Conservation (phyloP, 2,329 filamentous ascomycete genomes). For the Aspergillus ibericus region DNA sequence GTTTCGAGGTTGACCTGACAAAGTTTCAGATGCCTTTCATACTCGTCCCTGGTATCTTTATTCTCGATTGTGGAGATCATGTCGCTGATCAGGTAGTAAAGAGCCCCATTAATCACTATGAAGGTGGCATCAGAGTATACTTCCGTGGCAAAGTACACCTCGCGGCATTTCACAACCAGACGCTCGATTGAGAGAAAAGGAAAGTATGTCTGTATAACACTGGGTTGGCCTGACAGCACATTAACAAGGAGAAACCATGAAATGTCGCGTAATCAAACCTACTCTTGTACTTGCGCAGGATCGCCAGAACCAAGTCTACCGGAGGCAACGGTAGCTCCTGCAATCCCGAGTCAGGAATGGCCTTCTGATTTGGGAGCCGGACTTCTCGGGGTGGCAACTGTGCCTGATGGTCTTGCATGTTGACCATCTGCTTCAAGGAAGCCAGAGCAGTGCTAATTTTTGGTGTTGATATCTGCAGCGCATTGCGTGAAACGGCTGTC, state of each 20-base stretch:
- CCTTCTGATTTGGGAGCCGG: slow-evolving; percentile 29
- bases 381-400: slow-evolving; percentile 24
- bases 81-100: slow-evolving; percentile 42
- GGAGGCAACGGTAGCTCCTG: slow-evolving; percentile 40
- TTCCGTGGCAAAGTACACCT: slow-evolving; percentile 46
- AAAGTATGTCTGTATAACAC: slow-evolving; percentile 28
- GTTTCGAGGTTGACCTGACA: slow-evolving; percentile 49
- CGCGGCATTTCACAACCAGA: slow-evolving; percentile 42
- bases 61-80: slow-evolving; percentile 23
- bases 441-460: slow-evolving; percentile 42
- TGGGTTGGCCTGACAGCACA: slow-evolving; percentile 3
- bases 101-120: slow-evolving; percentile 39
- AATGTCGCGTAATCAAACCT: background rate
- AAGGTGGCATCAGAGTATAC: slow-evolving; percentile 43
- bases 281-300: slow-evolving; percentile 39
- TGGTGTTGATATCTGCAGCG: slow-evolving; percentile 36
- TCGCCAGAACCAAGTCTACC: slow-evolving; percentile 31
- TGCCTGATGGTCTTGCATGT: slow-evolving; percentile 34
- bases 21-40: slow-evolving; percentile 30
- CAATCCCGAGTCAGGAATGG: slow-evolving; percentile 27
- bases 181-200: slow-evolving; percentile 35
- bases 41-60: slow-evolving; percentile 24
- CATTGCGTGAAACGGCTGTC: slow-evolving; percentile 39
- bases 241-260: background rate
- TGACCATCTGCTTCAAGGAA: slow-evolving; percentile 41